Percentiles rank a stretch among this genome's conserved stretches.
Conservation (phyloP, 192 early-diverging fungal species). For the Rhizophagus clarus region DNA sequence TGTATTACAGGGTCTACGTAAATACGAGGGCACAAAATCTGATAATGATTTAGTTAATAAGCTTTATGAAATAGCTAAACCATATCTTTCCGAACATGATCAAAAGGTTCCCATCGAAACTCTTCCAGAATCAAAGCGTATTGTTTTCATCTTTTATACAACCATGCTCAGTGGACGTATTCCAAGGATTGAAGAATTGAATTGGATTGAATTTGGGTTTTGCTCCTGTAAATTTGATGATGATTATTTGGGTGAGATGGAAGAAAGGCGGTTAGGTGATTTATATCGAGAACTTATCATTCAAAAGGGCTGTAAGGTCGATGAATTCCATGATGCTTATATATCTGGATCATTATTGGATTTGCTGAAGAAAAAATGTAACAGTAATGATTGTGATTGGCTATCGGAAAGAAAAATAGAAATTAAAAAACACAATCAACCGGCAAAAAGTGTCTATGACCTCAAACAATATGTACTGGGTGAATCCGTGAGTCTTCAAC, state of each 20-base stretch:
- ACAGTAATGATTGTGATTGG: background rate
- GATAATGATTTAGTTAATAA: too few species aligned
- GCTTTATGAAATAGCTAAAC: too few species aligned
- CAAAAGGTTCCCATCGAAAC: too few species aligned
- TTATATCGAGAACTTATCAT: constrained; percentile 4
- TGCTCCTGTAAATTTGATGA: background rate
- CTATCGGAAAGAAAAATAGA: background rate
- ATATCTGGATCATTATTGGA: background rate
- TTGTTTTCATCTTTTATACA: too few species aligned
- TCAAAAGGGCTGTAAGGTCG: background rate
- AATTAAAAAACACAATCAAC: background rate
- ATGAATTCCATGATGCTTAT: too few species aligned
- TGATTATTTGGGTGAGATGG: background rate
- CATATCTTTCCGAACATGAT: too few species aligned
- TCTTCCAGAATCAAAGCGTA: too few species aligned
- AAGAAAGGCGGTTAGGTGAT: background rate
- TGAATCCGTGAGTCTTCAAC: background rate
- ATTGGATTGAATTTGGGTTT: constrained; percentile 2
- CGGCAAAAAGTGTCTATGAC: background rate
- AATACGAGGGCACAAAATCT: too few species aligned
- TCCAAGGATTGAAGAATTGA: background rate
- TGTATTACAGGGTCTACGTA: too few species aligned
- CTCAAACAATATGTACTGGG: constrained; percentile 6
- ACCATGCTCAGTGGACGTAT: background rate
- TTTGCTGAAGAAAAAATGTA: constrained; percentile 1